Conservation (phyloP, 129 eudicot genomes). For the Deinandra increscens region DNA sequence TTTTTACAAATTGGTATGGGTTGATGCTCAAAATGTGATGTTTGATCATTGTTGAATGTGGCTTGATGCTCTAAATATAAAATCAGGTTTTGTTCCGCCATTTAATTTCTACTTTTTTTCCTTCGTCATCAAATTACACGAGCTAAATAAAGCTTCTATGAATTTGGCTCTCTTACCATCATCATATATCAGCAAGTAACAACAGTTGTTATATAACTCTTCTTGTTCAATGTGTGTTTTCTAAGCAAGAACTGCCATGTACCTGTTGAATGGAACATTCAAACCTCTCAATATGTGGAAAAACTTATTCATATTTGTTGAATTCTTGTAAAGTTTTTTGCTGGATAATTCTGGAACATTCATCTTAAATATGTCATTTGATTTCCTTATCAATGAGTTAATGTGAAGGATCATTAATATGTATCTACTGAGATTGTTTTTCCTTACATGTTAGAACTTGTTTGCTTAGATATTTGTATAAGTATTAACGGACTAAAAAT, state of each 20-base stretch:
- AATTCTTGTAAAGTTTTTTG: conserved; percentile 4
- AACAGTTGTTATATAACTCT: background rate
- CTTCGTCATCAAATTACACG: background rate
- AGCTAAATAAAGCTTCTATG: background rate
- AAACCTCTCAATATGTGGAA: background rate
- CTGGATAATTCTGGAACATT: background rate
- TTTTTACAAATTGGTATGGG: too few species aligned
- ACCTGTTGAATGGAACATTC: background rate
- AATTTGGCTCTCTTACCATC: background rate
- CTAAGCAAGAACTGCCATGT: background rate
- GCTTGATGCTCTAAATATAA: too few species aligned
- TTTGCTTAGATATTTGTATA: background rate
- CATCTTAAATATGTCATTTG: background rate
- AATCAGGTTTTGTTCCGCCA: too few species aligned
- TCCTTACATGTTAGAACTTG: background rate
- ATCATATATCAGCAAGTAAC: background rate
- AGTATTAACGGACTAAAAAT: too few species aligned
- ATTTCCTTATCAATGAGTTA: background rate
- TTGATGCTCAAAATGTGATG: too few species aligned
- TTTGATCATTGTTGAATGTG: too few species aligned
- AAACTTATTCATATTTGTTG: background rate
- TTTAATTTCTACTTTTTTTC: background rate
- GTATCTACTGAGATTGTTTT: background rate
- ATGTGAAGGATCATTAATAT: conserved; percentile 2
- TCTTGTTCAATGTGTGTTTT: conserved; percentile 1